Conservation (phyloP, 2,329 filamentous ascomycete genomes). For the Penicillium frequentans region DNA sequence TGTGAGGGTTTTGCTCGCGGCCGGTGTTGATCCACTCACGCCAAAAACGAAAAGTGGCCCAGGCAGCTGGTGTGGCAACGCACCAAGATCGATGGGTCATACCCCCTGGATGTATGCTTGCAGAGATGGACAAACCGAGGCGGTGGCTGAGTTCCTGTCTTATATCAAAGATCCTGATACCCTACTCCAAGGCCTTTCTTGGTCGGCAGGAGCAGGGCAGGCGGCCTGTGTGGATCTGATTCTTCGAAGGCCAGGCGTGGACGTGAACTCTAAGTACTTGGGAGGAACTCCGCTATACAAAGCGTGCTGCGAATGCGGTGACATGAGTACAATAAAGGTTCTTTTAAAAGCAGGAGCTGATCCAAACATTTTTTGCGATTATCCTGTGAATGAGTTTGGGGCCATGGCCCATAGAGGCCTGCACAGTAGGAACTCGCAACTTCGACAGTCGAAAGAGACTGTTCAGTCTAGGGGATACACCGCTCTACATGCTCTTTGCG, state of each 20-base stretch:
- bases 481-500: not conserved
- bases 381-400: not conserved
- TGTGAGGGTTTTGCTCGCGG: slow-evolving; percentile 16
- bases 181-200: slow-evolving; percentile 1
- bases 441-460: not conserved
- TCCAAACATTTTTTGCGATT: not conserved
- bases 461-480: not conserved
- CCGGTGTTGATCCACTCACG: slow-evolving; percentile 17
- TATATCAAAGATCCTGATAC: not conserved
- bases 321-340: slow-evolving; percentile 3
- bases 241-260: slow-evolving; percentile 1
- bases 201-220: slow-evolving; percentile 3
- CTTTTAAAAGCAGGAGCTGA: slow-evolving; percentile 7
- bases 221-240: slow-evolving; percentile 4
- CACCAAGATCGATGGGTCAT: not conserved
- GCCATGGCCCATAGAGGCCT: not conserved
- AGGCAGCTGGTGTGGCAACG: not conserved
- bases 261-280: not conserved
- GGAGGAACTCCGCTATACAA: slow-evolving; percentile 1
- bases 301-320: not conserved
- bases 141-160: slow-evolving; percentile 3
- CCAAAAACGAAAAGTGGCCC: not conserved
- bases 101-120: slow-evolving; percentile 11
- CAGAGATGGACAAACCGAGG: slow-evolving; percentile 1
- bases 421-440: not conserved